Evolutionary conservation across 805 yeast species (phyloP), one percentile per base, ranked within the genome.

Genomic region (Zygosaccharomyces siamensis): DNA sequence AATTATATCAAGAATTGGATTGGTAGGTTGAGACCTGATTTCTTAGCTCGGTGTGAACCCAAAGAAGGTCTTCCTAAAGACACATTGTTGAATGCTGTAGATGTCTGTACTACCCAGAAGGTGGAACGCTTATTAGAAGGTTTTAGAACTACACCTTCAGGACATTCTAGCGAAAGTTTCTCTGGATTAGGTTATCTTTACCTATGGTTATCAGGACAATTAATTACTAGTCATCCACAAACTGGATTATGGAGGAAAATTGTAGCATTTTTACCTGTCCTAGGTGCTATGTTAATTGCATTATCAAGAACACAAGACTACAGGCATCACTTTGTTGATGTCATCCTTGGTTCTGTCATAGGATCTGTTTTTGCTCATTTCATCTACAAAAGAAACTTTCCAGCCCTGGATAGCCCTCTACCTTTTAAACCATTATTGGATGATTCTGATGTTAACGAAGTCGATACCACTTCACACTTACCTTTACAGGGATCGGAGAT

Each of bases 1-100:
- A 88, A 88, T 60, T 71, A 83, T 12, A 63, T 88, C 51, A 92
- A 92, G 70, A 81, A 84, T 61, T 81, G 86, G 80, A 79, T 92
- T 47, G 97, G 97, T 4, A 78, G 97, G 62, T 87, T 84, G 52
- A 75, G 99, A 51, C 99, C 99, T 0, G 99, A 92, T 67, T 87
- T 90, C 63, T 68, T 92, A 45, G 87, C 89, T 5, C 76, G 98
- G 57, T 92, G 98, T 66, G 62, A 75, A 18, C 97, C 97, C 3
- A 71, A 69, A 28, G 66, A 68, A 1, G 82, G 71, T 43, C 75
- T 90, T 0, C 83, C 89, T 1, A 56, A 69, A 16, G 72, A 79
- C 57, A 70, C 74, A 1, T 56, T 83, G 57, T 84, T 81, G 21
- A 73, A 60, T 46, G 87, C 89, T 1, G 72, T 71, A 33, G 89